Evolutionary conservation across 495 filamentous ascomycete genomes (phyloP).

Genomic region (Gamarada debralockiae): DNA sequence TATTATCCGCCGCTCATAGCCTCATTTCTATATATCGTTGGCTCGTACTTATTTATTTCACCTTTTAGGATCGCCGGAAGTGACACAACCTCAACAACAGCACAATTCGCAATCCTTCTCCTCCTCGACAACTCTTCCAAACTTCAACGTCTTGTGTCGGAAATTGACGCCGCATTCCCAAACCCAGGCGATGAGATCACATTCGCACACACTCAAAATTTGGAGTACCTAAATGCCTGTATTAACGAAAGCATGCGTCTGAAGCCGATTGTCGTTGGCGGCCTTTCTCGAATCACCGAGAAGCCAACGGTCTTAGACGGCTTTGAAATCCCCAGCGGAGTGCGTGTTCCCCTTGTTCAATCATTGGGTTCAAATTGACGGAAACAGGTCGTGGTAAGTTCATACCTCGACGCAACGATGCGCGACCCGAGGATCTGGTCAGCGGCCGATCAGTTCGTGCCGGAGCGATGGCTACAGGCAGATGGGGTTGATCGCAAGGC

Average conservation of each 20-base stretch:
- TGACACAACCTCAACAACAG: slow-evolving; percentile 12
- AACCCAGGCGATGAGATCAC: slow-evolving; percentile 10
- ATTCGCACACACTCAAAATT: slow-evolving; percentile 10
- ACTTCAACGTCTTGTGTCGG: not conserved
- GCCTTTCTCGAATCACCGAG: slow-evolving; percentile 2
- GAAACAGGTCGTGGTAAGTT: slow-evolving; percentile 8
- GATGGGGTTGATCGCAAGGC: slow-evolving; percentile 32
- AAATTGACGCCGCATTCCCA: slow-evolving; percentile 12
- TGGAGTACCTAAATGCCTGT: slow-evolving; percentile 13
- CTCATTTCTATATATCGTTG: too few species aligned
- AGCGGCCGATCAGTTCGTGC: slow-evolving; percentile 32
- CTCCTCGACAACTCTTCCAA: slow-evolving; percentile 15
- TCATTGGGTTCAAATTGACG: not conserved
- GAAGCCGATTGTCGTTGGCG: slow-evolving; percentile 9
- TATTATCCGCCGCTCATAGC: too few species aligned
- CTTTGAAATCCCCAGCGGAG: slow-evolving; percentile 15
- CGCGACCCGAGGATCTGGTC: slow-evolving; percentile 27
- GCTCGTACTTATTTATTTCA: too few species aligned
- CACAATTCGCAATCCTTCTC: slow-evolving; percentile 9
- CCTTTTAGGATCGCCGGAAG: slow-evolving; percentile 21
- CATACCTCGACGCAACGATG: slow-evolving; percentile 7
- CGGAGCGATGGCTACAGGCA: slow-evolving; percentile 39
- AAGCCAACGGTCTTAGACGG: slow-evolving; percentile 8
- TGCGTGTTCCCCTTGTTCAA: too few species aligned
- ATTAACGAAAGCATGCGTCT: slow-evolving; percentile 21